Evolutionary conservation across 805 yeast species (phyloP).

Genomic region (Cyberlindnera saturnus): DNA sequence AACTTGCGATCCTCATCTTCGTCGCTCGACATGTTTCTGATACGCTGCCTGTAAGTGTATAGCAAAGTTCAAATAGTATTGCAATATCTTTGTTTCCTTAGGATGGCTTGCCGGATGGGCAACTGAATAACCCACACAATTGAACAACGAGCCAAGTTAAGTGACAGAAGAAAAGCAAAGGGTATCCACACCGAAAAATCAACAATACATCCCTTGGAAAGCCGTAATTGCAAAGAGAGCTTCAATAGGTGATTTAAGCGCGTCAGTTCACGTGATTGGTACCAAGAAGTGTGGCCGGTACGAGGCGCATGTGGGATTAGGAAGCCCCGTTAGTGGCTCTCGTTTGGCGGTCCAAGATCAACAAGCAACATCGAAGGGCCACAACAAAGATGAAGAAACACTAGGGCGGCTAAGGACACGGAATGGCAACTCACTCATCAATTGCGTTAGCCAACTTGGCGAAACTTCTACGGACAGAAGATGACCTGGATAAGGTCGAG

Average conservation of each 20-base stretch:
- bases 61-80: too few species aligned
- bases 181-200: not conserved
- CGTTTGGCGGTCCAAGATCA: too few species aligned
- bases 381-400: too few species aligned
- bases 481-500: constrained; percentile 50
- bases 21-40: not conserved
- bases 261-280: constrained; percentile 3
- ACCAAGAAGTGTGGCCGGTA: not conserved
- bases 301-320: not conserved
- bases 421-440: not conserved
- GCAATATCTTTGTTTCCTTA: too few species aligned
- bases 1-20: constrained; percentile 48
- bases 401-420: too few species aligned
- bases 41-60: too few species aligned
- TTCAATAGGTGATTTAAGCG: constrained; percentile 1
- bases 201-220: too few species aligned
- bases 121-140: too few species aligned
- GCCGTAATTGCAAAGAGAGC: not conserved
- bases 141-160: not conserved
- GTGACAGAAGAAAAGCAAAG: not conserved
- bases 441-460: constrained; percentile 26
- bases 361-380: too few species aligned
- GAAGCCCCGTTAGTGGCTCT: too few species aligned
- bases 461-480: constrained; percentile 31
- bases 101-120: too few species aligned